Base-by-base conservation (phyloP, 169 alveolate genomes). In the Theileria parva region DNA sequence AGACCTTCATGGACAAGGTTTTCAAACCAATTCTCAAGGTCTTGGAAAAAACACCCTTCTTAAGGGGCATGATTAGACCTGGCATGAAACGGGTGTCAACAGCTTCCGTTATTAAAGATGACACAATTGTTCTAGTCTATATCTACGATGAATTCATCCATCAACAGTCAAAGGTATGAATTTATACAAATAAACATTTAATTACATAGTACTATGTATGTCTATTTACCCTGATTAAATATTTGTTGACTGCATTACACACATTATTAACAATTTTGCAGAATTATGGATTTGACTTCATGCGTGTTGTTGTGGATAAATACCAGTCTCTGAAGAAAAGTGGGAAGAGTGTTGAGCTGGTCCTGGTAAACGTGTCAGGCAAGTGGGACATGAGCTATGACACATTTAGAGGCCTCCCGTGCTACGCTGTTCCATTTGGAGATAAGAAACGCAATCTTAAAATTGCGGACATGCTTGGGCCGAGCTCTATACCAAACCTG, bases 361-460 rank as follows among this genome's bases (percentile, higher is more conserved):
- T 85, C 9, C 68, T 75, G 66, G 85, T 78, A 19, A 69, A 73
- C 60, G 60, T 85, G 55, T 85, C 78, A 51, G 65, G 34, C 32
- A 72, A 67, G 59, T 60, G 53, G 63, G 80, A 60, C 23, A 79
- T 48, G 13, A 79, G 72, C 21, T 73, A 64, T 2, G 91, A 85
- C 37, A 77, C 66, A 65, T 85, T 78, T 60, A 70, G 61, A 39
- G 80, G 79, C 39, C 71, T 78, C 79, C 87, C 86, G 5, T 85
- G 88, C 79, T 85, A 85, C 51, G 69, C 91, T 7, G 51, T 85
- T 34, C 91, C 91, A n/a, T 85, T 85, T 74, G 87, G 70, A 37
- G 87, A 85, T 53, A 79, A 39, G 73, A 44, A 63, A 2, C 71
- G 79, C 25, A 37, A 75, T 5, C n/a, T 51, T 63, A 72, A 85